These are phyloP conservation scores for Diospyros lotus DNA, from an alignment of 148 eudicot species.

Conservation along the genomic window DNA sequence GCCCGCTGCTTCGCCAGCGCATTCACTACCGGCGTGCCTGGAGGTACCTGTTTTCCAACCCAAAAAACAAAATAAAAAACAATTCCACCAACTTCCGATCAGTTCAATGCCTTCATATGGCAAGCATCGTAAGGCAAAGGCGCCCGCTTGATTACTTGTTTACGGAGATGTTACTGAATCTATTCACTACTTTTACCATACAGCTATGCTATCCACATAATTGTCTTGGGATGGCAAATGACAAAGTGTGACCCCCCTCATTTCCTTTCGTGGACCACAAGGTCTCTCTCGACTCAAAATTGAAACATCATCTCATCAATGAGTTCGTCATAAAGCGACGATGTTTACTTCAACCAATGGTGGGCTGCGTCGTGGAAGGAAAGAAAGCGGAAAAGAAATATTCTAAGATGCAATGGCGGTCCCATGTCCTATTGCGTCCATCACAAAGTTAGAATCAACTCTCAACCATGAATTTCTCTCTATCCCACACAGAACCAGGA, in stretches of 20 bases:
- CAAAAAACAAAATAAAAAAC: not conserved
- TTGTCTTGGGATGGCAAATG: too few species aligned
- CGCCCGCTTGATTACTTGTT: too few species aligned
- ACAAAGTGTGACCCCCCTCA: too few species aligned
- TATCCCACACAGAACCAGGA: not conserved
- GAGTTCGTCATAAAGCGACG: not conserved
- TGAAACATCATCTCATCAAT: not conserved
- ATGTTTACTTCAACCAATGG: not conserved
- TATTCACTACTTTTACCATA: too few species aligned
- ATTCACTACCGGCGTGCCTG: conserved; percentile 98
- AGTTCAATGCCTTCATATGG: too few species aligned
- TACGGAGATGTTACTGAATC: too few species aligned
- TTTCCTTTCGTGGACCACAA: too few species aligned
- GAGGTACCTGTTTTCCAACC: conserved; percentile 67
- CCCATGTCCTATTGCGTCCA: not conserved
- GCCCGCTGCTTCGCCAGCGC: conserved; percentile 96
- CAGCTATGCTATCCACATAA: too few species aligned
- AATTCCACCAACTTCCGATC: not conserved
- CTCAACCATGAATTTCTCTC: not conserved
- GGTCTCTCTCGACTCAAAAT: too few species aligned
- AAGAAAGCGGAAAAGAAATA: too few species aligned
- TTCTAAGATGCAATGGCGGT: not conserved
- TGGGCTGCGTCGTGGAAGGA: not conserved
- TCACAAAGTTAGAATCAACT: not conserved
- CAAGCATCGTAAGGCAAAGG: too few species aligned